Conservation (phyloP, 495 filamentous ascomycete species). For the Elaphomyces granulatus region DNA sequence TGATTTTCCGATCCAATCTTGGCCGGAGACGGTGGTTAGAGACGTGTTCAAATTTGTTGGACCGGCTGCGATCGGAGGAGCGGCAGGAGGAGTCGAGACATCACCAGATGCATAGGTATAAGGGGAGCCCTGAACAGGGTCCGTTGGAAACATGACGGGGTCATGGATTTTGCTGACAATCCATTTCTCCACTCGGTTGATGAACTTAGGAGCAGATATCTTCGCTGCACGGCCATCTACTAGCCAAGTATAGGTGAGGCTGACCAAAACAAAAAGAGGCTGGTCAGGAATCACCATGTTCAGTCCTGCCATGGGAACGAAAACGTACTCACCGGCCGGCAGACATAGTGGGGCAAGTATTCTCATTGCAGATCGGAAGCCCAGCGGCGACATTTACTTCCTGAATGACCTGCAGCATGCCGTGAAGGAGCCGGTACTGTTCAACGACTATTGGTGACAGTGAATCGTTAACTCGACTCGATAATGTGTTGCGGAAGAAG, state of each 20-base stretch:
- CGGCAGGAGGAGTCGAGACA: conserved; percentile 39
- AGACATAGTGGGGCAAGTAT: conserved; percentile 79
- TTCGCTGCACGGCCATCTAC: conserved; percentile 40
- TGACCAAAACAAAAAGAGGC: no score
- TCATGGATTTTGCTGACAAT: conserved; percentile 85
- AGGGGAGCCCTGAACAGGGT: conserved; percentile 39
- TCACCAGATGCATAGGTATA: conserved; percentile 47
- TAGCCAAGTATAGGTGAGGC: conserved; percentile 84
- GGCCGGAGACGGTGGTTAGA: conserved; percentile 33
- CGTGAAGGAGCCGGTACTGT: conserved; percentile 74
- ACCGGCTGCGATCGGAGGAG: conserved; percentile 32
- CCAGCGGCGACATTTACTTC: conserved; percentile 58
- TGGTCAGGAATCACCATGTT: no score
- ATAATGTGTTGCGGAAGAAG: background rate
- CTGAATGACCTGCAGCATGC: conserved; percentile 69
- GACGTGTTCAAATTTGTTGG: conserved; percentile 32
- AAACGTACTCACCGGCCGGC: conserved; percentile 60
- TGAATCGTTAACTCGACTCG: conserved; percentile 9
- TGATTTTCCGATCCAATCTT: conserved; percentile 72
- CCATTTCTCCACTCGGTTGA: conserved; percentile 85
- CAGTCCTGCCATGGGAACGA: conserved; percentile 4
- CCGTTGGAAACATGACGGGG: conserved; percentile 71
- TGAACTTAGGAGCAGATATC: conserved; percentile 72
- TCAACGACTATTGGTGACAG: conserved; percentile 51
- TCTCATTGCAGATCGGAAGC: conserved; percentile 63